Conservation (phyloP, 2,329 filamentous ascomycete genomes). For the Penicillium sclerotigenum region DNA sequence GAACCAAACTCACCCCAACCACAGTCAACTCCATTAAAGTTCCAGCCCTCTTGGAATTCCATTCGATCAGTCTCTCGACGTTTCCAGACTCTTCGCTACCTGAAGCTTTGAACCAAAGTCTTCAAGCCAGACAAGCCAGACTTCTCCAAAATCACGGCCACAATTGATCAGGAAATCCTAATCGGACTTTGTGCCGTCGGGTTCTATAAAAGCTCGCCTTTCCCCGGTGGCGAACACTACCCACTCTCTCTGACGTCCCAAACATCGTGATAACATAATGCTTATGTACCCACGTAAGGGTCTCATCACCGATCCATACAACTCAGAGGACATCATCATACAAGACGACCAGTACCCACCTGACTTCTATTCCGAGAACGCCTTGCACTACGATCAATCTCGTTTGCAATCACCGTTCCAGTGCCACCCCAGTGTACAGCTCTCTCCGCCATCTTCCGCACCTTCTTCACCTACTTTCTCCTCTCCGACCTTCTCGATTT, state of each 20-base stretch:
- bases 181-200: conserved; percentile 30
- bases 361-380: conserved; percentile 29
- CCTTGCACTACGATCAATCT: conserved; percentile 28
- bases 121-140: not conserved
- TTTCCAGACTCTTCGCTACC: conserved; percentile 33
- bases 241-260: conserved; percentile 28
- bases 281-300: conserved; percentile 44
- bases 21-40: conserved; percentile 15
- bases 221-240: conserved; percentile 30
- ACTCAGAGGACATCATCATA: conserved; percentile 35
- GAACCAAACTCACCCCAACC: conserved; percentile 14
- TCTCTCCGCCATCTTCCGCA: conserved; percentile 38
- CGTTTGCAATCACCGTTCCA: conserved; percentile 36
- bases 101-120: conserved; percentile 9
- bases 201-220: conserved; percentile 28
- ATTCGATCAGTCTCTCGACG: conserved; percentile 22
- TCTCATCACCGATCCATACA: conserved; percentile 41
- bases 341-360: conserved; percentile 40
- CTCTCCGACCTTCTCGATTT: conserved; percentile 30
- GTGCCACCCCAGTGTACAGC: conserved; percentile 31
- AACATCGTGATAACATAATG: conserved; percentile 35
- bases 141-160: conserved; percentile 17
- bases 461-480: conserved; percentile 35
- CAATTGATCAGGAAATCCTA: conserved; percentile 20
- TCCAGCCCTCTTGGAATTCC: conserved; percentile 11